Conservation (phyloP, 2,329 filamentous ascomycete genomes). For the Fusarium acutatum region DNA sequence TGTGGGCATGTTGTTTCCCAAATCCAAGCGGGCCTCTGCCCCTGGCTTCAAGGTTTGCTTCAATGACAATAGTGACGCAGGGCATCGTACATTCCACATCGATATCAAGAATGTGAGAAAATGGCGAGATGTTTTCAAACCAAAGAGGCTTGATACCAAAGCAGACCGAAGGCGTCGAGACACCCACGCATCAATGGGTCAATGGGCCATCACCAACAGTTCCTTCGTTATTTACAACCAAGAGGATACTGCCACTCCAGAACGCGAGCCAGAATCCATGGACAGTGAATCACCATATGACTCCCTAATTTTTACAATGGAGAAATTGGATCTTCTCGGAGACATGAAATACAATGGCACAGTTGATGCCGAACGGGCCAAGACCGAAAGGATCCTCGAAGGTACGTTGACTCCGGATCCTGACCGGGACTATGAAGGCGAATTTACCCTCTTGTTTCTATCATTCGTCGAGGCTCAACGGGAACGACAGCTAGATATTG, state of each 20-base stretch:
- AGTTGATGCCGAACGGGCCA: background rate
- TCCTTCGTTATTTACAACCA: background rate
- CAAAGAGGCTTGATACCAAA: background rate
- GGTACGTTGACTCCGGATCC: constrained; percentile 9
- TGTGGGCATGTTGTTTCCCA: background rate
- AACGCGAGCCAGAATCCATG: background rate
- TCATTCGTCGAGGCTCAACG: background rate
- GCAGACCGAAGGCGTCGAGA: background rate
- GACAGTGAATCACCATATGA: background rate
- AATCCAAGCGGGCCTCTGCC: too few species aligned
- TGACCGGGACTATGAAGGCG: constrained; percentile 10
- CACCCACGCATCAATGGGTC: background rate
- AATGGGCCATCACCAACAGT: background rate
- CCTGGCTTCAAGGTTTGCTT: constrained; percentile 7
- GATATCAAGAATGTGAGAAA: constrained; percentile 5
- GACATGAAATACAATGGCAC: background rate
- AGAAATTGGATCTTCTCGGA: background rate
- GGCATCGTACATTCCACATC: background rate
- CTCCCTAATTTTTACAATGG: background rate
- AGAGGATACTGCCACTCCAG: background rate
- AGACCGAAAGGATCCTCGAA: constrained; percentile 8
- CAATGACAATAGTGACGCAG: background rate
- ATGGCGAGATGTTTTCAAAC: constrained; percentile 7
- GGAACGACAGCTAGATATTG: background rate
- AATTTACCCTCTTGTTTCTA: background rate